Evolutionary conservation across 179 eudicot genomes (phyloP).

Genomic region (Patellifolia procumbens): DNA sequence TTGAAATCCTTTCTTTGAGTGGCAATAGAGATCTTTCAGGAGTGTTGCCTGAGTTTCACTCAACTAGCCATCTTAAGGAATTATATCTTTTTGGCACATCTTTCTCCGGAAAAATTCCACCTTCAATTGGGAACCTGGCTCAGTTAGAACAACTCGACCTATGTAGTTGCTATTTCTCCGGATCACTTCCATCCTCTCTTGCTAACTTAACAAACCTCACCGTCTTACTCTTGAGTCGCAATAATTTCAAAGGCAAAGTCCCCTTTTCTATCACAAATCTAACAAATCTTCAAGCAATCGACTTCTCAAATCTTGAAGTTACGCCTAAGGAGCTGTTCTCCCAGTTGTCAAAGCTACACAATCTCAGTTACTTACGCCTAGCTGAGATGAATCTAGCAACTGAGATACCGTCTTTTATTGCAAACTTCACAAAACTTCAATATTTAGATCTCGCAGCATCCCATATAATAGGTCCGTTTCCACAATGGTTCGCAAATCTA

Average conservation of each 20-base stretch:
- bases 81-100: conserved; percentile 15
- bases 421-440: conserved; percentile 22
- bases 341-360: conserved; percentile 22
- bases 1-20: conserved; percentile 7
- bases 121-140: conserved; percentile 26
- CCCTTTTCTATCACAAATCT: conserved; percentile 28
- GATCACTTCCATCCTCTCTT: conserved; percentile 32
- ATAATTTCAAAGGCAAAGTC: conserved; percentile 16
- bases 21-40: conserved; percentile 34
- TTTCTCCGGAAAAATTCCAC: conserved; percentile 26
- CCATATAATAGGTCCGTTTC: conserved; percentile 26
- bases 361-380: conserved; percentile 12
- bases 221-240: neutral
- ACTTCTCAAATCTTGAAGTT: conserved; percentile 18
- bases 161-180: conserved; percentile 16
- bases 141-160: conserved; percentile 8
- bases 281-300: conserved; percentile 14
- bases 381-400: conserved; percentile 17
- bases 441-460: neutral
- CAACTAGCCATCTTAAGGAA: conserved; percentile 15
- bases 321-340: conserved; percentile 4
- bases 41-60: conserved; percentile 33
- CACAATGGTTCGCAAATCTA: conserved; percentile 22
- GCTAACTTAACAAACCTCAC: conserved; percentile 29
- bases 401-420: conserved; percentile 26